Evolutionary conservation across 306 rosid species (phyloP), one percentile per base, ranked within the genome.

Genomic region (Prunus salicina): DNA sequence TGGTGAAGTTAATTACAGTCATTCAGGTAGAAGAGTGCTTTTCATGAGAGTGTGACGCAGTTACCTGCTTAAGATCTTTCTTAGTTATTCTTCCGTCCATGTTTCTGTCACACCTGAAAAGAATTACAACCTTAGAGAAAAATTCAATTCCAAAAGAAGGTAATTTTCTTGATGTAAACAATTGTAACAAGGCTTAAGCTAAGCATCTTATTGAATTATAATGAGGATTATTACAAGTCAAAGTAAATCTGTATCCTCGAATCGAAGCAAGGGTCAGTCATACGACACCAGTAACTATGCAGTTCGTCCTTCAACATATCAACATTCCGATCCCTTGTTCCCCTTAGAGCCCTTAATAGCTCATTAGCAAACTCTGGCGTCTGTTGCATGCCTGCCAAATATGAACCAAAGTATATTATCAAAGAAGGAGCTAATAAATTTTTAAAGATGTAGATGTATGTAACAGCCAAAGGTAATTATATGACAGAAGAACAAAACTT

Each of bases 61-160:
- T 28, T 16, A 93, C 98, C 93, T 89, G 92, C 76, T 86, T 91
- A 67, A 91, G 79, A 50, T 93, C 96, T 20, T 65, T 78, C 65
- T 87, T 78, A 2, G 88, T 85, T 32, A 93, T 80, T 86, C 88
- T 87, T 73, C 97, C 96, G 76, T 91, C 91, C 90, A 85, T 86
- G 83, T 88, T 86, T 81, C 81, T 89, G 75, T 91, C 91, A 74
- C 89, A 93, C 87, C 98, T 93, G 81, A 64, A 67, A 75, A 75
- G 15, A 70, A 60, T 56, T 62, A 73, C 66, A 58, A 24, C 13
- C 12, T 50, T 50, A 51, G 64, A 16, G 5, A 76, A 12, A 15
- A 47, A 41, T 71, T 69, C 22, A 82, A 70, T 69, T 65, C 76
- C 28, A 43, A 46, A 28, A 49, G 52, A 43, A 38, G 2, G 47